Conservation (phyloP, 2,329 filamentous ascomycete genomes). For the Saccharata proteae region DNA sequence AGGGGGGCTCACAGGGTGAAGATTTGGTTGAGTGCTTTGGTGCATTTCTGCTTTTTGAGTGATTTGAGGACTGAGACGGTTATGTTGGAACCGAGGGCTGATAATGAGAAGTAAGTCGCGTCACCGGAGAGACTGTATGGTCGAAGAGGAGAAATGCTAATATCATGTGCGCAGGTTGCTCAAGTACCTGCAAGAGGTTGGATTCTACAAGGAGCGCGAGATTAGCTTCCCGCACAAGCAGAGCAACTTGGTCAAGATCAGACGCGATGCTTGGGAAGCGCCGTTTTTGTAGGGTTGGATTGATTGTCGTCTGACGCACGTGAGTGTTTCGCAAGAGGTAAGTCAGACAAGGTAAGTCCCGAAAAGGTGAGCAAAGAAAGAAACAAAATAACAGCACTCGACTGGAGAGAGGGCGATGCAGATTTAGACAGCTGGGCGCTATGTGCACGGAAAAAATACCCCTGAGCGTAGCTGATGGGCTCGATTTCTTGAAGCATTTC, state of each 20-base stretch:
- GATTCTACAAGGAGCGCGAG: slow-evolving; percentile 80
- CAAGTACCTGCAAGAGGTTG: slow-evolving; percentile 55
- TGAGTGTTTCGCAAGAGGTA: too few relatives aligned
- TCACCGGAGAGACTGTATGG: slow-evolving; percentile 1
- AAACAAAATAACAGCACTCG: not conserved
- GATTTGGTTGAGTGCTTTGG: slow-evolving; percentile 70
- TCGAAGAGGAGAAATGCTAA: slow-evolving; percentile 10
- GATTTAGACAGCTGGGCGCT: too few relatives aligned
- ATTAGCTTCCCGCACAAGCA: slow-evolving; percentile 87
- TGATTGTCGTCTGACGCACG: too few relatives aligned
- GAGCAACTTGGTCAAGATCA: slow-evolving; percentile 70
- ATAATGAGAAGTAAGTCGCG: slow-evolving; percentile 67
- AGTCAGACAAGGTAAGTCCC: too few relatives aligned
- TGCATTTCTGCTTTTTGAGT: slow-evolving; percentile 72
- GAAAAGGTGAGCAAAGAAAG: not conserved
- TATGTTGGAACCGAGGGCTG: slow-evolving; percentile 78
- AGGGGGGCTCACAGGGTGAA: slow-evolving; percentile 64
- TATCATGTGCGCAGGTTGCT: too few relatives aligned
- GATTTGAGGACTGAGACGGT: slow-evolving; percentile 74
- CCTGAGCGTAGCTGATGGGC: too few relatives aligned
- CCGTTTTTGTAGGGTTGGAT: slow-evolving; percentile 7
- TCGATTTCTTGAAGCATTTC: too few relatives aligned
- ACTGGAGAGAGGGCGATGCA: not conserved
- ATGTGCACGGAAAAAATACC: too few relatives aligned
- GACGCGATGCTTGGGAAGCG: slow-evolving; percentile 58